These are phyloP conservation scores for Microbotryum intermedium DNA, from an alignment of 1,284 basidiomycete genomes.

Conservation along the genomic window DNA sequence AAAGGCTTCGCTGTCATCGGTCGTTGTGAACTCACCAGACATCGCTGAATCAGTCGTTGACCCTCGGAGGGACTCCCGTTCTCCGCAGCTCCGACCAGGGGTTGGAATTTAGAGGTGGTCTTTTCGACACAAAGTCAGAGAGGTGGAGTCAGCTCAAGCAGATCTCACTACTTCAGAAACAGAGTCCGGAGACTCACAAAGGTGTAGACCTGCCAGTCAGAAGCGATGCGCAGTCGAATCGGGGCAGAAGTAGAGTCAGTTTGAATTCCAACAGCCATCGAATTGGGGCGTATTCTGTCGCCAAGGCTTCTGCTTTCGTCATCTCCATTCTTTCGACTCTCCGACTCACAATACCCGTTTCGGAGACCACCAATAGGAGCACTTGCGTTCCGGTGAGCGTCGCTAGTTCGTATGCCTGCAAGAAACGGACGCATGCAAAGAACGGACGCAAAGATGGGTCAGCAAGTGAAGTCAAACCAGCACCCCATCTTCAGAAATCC, in stretches of 20 bases:
- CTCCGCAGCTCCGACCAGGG: slow-evolving; percentile 74
- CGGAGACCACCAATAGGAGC: slow-evolving; percentile 89
- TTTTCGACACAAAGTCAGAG: not conserved
- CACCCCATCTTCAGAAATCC: slow-evolving; percentile 4
- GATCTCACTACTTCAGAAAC: not conserved
- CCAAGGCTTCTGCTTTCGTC: no score
- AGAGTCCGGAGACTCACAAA: slow-evolving; percentile 45
- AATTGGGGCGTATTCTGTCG: no score
- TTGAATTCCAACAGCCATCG: not conserved
- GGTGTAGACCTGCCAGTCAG: slow-evolving; percentile 55
- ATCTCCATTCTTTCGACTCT: no score
- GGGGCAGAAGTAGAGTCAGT: not conserved
- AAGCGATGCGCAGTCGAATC: no score
- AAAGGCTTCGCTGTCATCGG: not conserved
- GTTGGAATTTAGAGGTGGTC: slow-evolving; percentile 64
- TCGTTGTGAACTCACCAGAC: slow-evolving; percentile 30
- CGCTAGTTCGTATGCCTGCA: slow-evolving; percentile 92
- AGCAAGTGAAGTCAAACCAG: slow-evolving; percentile 16
- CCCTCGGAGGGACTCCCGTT: slow-evolving; percentile 54
- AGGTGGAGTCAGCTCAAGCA: not conserved
- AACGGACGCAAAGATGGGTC: not conserved
- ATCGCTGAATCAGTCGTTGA: slow-evolving; percentile 87
- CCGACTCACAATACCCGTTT: slow-evolving; percentile 75
- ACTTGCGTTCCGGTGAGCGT: slow-evolving; percentile 97
- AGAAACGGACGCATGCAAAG: not conserved